Evolutionary conservation across 1,284 basidiomycete species (phyloP).

Genomic region (Blastosporella zonata): DNA sequence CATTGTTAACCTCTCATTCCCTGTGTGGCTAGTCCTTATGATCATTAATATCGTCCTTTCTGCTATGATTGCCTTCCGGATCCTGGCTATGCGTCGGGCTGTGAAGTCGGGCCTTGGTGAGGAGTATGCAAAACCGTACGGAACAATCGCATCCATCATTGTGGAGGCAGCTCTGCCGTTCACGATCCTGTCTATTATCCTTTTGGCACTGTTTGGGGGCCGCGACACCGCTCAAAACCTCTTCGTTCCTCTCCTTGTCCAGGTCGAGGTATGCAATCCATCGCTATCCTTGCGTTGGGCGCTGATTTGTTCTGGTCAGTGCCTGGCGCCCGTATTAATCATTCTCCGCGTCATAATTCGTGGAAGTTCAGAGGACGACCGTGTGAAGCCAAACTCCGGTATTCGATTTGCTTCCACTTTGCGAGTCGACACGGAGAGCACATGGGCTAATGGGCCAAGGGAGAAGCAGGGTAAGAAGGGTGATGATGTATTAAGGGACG

Average conservation of each 20-base stretch:
- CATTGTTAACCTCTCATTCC: slow-evolving; percentile 12
- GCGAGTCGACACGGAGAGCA: not conserved
- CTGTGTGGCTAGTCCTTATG: slow-evolving; percentile 17
- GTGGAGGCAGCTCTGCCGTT: slow-evolving; percentile 20
- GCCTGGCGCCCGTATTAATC: slow-evolving; percentile 12
- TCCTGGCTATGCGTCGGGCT: slow-evolving; percentile 13
- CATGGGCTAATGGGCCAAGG: not conserved
- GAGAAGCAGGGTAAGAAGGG: not conserved
- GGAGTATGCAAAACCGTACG: slow-evolving; percentile 16
- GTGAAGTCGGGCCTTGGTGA: slow-evolving; percentile 13
- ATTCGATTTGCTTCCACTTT: slow-evolving; percentile 2
- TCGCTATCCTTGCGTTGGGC: not conserved
- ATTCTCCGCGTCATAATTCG: slow-evolving; percentile 9
- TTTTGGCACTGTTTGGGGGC: slow-evolving; percentile 16
- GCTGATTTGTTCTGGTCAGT: slow-evolving; percentile 1
- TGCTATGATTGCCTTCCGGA: slow-evolving; percentile 14
- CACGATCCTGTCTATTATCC: slow-evolving; percentile 16
- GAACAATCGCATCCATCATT: slow-evolving; percentile 14
- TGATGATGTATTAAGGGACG: not conserved
- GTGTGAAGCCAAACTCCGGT: not conserved
- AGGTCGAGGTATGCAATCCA: slow-evolving; percentile 16
- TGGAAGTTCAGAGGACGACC: not conserved
- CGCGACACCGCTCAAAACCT: slow-evolving; percentile 17
- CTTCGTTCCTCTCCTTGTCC: slow-evolving; percentile 19
- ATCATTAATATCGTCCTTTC: slow-evolving; percentile 20